Conservation (phyloP, 257 asterid genomes). For the Nicotiana tabacum region DNA sequence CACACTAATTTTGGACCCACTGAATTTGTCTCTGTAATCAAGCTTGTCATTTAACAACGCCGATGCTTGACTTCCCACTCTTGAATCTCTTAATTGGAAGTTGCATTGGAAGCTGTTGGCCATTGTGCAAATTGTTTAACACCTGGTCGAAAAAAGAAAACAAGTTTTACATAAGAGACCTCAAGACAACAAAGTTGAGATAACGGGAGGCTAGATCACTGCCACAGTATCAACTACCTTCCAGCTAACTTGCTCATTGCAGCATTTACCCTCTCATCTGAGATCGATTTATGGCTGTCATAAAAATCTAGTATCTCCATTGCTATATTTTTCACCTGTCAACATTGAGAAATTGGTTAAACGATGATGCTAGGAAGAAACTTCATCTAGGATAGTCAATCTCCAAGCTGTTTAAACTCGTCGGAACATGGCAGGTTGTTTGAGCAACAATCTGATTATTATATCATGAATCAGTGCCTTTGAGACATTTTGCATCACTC, state of each 20-base stretch:
- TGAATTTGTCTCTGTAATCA: no score
- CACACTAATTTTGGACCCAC: no score
- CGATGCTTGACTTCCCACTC: not conserved
- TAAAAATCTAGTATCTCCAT: conserved; percentile 90
- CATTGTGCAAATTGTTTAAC: not conserved
- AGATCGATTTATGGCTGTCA: conserved; percentile 63
- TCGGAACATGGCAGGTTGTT: not conserved
- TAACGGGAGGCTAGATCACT: not conserved
- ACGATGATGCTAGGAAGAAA: not conserved
- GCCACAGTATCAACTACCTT: not conserved
- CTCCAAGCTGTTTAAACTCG: not conserved
- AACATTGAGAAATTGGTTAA: not conserved
- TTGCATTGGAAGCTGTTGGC: not conserved
- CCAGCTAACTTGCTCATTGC: conserved; percentile 71
- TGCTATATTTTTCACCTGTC: conserved; percentile 89
- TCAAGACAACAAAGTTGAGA: not conserved
- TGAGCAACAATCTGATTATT: not conserved
- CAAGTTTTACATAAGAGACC: not conserved
- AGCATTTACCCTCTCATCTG: conserved; percentile 62
- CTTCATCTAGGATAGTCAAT: not conserved
- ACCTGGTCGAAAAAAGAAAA: not conserved
- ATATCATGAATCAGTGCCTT: not conserved
- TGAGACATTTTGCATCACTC: not conserved
- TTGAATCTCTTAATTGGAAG: not conserved
- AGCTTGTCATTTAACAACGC: no score